Evolutionary conservation across 345 rosid genomes (phyloP).

Genomic region (Lepidium aucheri): DNA sequence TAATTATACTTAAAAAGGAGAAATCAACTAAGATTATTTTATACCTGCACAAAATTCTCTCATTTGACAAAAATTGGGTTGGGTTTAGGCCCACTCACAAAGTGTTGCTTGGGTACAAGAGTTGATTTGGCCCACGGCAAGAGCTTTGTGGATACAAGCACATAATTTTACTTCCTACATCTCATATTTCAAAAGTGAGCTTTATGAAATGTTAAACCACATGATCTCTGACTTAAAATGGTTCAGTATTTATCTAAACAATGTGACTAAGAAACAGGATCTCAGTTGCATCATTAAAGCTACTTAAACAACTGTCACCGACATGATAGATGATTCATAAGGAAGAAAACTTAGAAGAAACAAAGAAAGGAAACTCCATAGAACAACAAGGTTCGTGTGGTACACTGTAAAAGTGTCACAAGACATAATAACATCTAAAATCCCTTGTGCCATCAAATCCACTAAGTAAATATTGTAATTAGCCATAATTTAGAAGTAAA

Average conservation of each 20-base stretch:
- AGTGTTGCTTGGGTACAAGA: no score
- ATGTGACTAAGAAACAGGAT: background rate
- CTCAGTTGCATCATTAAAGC: background rate
- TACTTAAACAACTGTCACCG: background rate
- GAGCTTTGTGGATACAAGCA: background rate
- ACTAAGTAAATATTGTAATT: conserved; percentile 12
- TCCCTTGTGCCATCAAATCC: conserved; percentile 6
- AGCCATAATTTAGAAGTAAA: conserved; percentile 11
- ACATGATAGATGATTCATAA: conserved; percentile 1
- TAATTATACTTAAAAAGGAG: background rate
- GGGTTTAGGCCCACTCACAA: background rate
- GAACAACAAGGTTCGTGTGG: conserved; percentile 8
- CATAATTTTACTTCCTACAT: background rate
- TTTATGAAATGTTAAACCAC: background rate
- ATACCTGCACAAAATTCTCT: background rate
- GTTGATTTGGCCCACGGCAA: no score
- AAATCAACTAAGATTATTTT: background rate
- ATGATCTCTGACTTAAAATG: background rate
- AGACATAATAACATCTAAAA: background rate
- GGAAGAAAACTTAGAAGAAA: background rate
- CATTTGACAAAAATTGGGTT: background rate
- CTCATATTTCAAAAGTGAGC: background rate
- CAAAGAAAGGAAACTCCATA: background rate
- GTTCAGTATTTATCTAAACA: background rate
- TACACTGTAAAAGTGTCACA: conserved; percentile 13